Conservation (phyloP, 306 rosid genomes). For the Chamaecrista fasciculata region DNA sequence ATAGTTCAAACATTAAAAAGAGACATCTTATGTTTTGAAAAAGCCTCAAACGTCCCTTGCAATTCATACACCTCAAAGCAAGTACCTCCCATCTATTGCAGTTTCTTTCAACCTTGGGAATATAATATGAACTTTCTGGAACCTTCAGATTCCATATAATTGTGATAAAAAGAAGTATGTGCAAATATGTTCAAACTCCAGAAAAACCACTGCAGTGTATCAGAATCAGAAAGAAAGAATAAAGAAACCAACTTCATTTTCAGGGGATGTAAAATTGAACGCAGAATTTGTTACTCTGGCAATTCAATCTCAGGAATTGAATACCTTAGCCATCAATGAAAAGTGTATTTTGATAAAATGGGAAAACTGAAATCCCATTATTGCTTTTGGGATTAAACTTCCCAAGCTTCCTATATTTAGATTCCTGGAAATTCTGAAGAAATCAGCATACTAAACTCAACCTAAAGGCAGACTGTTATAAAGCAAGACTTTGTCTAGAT, state of each 20-base stretch:
- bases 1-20: conserved; percentile 4
- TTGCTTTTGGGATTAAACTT: no score
- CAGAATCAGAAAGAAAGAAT: conserved; percentile 1
- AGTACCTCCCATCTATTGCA: conserved; percentile 5
- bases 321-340: no score
- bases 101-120: not conserved
- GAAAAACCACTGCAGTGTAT: conserved; percentile 6
- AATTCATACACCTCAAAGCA: not conserved
- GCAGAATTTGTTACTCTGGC: no score
- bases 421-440: no score
- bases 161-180: not conserved
- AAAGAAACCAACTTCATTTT: not conserved
- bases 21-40: conserved; percentile 21
- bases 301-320: no score
- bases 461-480: not conserved
- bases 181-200: not conserved
- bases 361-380: no score
- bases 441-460: no score
- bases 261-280: no score
- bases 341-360: no score
- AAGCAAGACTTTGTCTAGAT: not conserved
- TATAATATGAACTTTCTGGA: not conserved
- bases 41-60: not conserved
- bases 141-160: not conserved
- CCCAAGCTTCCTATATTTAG: no score